Conservation (phyloP, 768 basidiomycete genomes). For the Boletus rex-veris region DNA sequence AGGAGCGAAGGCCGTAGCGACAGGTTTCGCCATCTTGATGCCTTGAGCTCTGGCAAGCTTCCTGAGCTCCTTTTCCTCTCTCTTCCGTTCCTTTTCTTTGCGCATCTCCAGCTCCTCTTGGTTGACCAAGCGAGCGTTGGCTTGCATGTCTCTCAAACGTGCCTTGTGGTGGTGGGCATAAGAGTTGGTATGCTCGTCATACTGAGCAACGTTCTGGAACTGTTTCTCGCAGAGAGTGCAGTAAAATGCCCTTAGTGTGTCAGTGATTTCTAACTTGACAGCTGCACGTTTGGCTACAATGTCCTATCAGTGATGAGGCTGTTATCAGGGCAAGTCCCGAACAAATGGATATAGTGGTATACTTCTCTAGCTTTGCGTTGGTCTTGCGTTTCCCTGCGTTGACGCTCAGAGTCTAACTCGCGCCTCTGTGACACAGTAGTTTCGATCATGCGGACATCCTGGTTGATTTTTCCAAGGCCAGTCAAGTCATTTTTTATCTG, state of each 20-base stretch:
- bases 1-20: slow-evolving; percentile 15
- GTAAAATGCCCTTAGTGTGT: slow-evolving; percentile 71
- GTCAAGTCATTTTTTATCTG: slow-evolving; percentile 73
- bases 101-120: slow-evolving; percentile 68
- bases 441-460: slow-evolving; percentile 82
- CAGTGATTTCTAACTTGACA: slow-evolving; percentile 63
- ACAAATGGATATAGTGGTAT: background rate
- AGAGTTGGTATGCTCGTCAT: slow-evolving; percentile 87
- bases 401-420: slow-evolving; percentile 75
- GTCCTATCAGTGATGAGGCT: slow-evolving; percentile 40
- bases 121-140: slow-evolving; percentile 60
- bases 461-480: slow-evolving; percentile 73
- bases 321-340: slow-evolving; percentile 8
- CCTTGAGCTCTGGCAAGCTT: slow-evolving; percentile 83
- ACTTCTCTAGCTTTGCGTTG: slow-evolving; percentile 75
- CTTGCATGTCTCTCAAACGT: slow-evolving; percentile 79
- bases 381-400: slow-evolving; percentile 74
- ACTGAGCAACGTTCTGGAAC: slow-evolving; percentile 81
- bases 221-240: slow-evolving; percentile 84
- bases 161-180: slow-evolving; percentile 86
- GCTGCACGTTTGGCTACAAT: slow-evolving; percentile 61
- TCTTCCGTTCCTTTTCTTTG: slow-evolving; percentile 81
- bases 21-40: slow-evolving; percentile 54
- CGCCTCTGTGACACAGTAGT: slow-evolving; percentile 81
- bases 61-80: slow-evolving; percentile 81